phyloP scores from a whole-genome alignment of 2,329 filamentous ascomycete genomes.

The Hypoxylon sp. region DNA sequence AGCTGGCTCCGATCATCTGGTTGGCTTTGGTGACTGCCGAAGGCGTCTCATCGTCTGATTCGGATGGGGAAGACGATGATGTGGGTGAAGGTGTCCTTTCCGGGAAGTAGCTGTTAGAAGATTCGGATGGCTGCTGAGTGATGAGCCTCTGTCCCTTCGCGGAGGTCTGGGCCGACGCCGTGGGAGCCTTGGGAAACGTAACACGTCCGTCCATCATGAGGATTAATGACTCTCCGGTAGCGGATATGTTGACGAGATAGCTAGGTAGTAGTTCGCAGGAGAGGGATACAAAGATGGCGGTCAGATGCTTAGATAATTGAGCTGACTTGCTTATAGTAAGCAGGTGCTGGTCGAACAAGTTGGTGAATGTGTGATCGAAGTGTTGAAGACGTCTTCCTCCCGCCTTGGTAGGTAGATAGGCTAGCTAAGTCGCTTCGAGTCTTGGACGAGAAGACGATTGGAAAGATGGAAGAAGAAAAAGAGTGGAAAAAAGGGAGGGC shows the following conservation, averaged over 20 bases:
- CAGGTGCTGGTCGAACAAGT: background rate
- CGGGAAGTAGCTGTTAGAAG: constrained; percentile 43
- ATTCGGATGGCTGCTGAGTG: constrained; percentile 39
- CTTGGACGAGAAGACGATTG: constrained; percentile 6
- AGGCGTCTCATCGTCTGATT: constrained; percentile 48
- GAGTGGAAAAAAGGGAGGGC: constrained; percentile 19
- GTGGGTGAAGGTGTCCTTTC: constrained; percentile 16
- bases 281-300: constrained; percentile 9
- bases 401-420: constrained; percentile 14
- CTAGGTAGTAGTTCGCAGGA: constrained; percentile 2
- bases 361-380: constrained; percentile 1
- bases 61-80: constrained; percentile 32
- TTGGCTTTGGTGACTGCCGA: constrained; percentile 4
- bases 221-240: constrained; percentile 22
- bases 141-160: constrained; percentile 7
- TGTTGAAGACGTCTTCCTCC: constrained; percentile 29
- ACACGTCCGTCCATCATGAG: constrained; percentile 20
- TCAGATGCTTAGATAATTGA: constrained; percentile 27
- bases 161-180: constrained; percentile 5
- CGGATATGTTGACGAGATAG: constrained; percentile 24
- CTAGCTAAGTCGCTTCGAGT: constrained; percentile 2
- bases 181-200: constrained; percentile 24
- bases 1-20: constrained; percentile 37
- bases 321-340: constrained; percentile 18
- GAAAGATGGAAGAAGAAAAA: constrained; percentile 7